Conservation (phyloP, 2,329 filamentous ascomycete species). For the Drechslera avenae region DNA sequence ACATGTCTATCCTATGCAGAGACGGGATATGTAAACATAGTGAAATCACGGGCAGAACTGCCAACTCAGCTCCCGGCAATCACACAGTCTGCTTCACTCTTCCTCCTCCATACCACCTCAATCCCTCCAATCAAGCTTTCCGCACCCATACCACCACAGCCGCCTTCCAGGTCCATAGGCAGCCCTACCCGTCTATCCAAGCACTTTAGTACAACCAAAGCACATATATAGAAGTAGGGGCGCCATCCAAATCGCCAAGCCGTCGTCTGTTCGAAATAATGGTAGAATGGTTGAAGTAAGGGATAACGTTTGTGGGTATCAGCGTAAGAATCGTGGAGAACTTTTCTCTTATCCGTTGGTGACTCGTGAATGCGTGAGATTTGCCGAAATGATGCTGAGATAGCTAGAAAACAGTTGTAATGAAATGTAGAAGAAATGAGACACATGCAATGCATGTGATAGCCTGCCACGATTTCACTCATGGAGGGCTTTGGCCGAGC, state of each 20-base stretch:
- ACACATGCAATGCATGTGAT: conserved; percentile 17
- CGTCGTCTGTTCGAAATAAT: conserved; percentile 43
- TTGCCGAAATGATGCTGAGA: conserved; percentile 43
- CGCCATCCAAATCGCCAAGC: conserved; percentile 44
- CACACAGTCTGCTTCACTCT: conserved; percentile 29
- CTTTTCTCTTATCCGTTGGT: conserved; percentile 42
- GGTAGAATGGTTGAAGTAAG: conserved; percentile 45
- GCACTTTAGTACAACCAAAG: conserved; percentile 18
- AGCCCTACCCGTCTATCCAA: conserved; percentile 32
- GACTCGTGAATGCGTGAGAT: conserved; percentile 47
- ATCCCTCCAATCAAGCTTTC: conserved; percentile 31
- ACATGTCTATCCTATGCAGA: conserved; percentile 14
- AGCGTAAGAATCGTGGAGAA: conserved; percentile 50
- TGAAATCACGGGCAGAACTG: conserved; percentile 21
- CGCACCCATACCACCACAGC: conserved; percentile 41
- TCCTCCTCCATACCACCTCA: conserved; percentile 29
- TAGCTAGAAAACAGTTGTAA: conserved; percentile 42
- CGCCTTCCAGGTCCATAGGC: conserved; percentile 38
- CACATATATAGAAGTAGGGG: conserved; percentile 24
- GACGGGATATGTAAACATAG: conserved; percentile 14
- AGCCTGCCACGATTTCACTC: conserved; percentile 29
- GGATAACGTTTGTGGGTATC: conserved; percentile 52
- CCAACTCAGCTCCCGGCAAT: conserved; percentile 39
- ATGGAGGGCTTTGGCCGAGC: conserved; percentile 6
- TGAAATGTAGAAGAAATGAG: conserved; percentile 21